Evolutionary conservation across 257 asterid genomes (phyloP).

Genomic region (Coffea canephora): DNA sequence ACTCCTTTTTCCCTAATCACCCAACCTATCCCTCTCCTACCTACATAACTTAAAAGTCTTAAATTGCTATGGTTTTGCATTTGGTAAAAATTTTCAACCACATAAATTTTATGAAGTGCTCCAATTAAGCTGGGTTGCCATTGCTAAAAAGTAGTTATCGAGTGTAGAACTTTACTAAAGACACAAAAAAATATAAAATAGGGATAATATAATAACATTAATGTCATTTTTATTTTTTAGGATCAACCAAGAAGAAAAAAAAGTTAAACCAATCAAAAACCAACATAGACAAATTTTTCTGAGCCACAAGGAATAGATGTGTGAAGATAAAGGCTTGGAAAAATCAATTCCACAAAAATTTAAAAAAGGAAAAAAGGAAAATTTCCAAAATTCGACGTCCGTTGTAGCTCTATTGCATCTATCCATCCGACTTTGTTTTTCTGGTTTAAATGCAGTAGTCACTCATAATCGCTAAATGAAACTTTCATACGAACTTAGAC

Average conservation of each 20-base stretch:
- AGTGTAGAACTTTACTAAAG: too few species aligned
- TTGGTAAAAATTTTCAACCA: too few species aligned
- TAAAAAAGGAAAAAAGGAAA: not conserved
- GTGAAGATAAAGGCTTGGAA: slow-evolving; percentile 41
- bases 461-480: not conserved
- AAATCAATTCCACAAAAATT: slow-evolving; percentile 30
- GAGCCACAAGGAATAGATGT: slow-evolving; percentile 66
- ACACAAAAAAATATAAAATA: too few species aligned
- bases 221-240: not conserved
- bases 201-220: too few species aligned
- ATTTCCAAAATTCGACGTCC: not conserved
- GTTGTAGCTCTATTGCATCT: not conserved
- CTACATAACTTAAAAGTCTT: too few species aligned
- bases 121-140: too few species aligned
- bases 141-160: too few species aligned
- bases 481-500: not conserved
- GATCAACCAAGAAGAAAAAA: not conserved
- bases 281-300: slow-evolving; percentile 13
- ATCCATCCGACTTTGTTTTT: slow-evolving; percentile 18
- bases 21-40: too few species aligned
- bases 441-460: not conserved
- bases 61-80: too few species aligned
- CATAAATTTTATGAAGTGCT: too few species aligned
- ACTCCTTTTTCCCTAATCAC: too few species aligned
- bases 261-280: not conserved